Conservation (phyloP, 2,329 filamentous ascomycete genomes). For the Monosporascus sp. region DNA sequence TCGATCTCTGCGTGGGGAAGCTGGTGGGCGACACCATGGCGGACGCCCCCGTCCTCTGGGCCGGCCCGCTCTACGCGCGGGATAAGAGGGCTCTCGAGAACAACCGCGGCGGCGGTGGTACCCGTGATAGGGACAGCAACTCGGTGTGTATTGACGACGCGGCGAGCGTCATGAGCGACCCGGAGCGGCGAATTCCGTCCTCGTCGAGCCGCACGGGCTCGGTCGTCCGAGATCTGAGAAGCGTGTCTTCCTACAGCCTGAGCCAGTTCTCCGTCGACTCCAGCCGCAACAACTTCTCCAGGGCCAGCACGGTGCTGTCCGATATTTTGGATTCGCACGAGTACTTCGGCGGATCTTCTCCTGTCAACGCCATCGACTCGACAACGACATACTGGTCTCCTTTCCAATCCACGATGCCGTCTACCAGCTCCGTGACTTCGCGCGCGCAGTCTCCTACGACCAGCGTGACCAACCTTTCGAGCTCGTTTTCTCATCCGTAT, state of each 20-base stretch:
- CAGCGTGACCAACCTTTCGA: conserved; percentile 53
- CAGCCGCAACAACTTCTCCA: conserved; percentile 54
- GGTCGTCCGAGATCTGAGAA: conserved; percentile 51
- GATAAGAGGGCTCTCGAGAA: conserved; percentile 62
- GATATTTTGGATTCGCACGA: conserved; percentile 67
- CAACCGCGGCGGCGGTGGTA: conserved; percentile 12
- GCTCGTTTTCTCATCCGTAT: conserved; percentile 40
- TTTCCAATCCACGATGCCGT: conserved; percentile 64
- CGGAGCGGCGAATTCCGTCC: conserved; percentile 41
- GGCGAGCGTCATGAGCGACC: conserved; percentile 50
- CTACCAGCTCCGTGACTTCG: conserved; percentile 55
- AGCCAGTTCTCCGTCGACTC: conserved; percentile 69
- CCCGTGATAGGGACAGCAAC: conserved; percentile 38
- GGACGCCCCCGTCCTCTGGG: conserved; percentile 86
- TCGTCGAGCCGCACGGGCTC: conserved; percentile 43
- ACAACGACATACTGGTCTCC: conserved; percentile 85
- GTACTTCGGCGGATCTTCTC: conserved; percentile 64
- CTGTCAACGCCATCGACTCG: conserved; percentile 67
- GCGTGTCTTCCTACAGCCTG: conserved; percentile 53
- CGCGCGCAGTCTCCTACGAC: conserved; percentile 57
- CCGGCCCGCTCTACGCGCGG: conserved; percentile 78
- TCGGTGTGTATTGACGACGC: conserved; percentile 43
- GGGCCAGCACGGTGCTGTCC: conserved; percentile 51
- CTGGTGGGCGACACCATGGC: conserved; percentile 78
- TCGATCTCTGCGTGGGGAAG: conserved; percentile 79